These are phyloP conservation scores for Entomophthora muscae DNA, from an alignment of 371 early-diverging fungal species.

Conservation along the genomic window DNA sequence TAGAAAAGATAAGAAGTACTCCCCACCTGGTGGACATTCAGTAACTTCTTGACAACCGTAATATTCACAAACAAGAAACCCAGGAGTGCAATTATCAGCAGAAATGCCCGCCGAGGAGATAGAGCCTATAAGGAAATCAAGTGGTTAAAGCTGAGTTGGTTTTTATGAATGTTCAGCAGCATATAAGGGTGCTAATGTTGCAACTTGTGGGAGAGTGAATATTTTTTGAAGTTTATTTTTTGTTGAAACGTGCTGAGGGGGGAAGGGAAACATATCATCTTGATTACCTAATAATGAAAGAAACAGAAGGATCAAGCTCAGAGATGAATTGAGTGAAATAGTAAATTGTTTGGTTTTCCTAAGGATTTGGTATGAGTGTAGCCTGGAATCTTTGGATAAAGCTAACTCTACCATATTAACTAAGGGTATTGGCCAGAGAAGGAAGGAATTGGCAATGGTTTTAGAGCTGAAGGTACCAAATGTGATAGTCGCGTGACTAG, in stretches of 20 bases:
- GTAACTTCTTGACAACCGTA: not conserved
- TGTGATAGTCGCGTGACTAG: not conserved
- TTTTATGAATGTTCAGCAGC: no score
- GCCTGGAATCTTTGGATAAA: not conserved
- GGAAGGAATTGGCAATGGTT: not conserved
- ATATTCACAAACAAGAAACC: constrained; percentile 3
- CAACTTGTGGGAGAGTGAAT: no score
- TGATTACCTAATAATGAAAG: not conserved
- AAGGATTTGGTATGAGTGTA: not conserved
- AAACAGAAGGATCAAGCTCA: not conserved
- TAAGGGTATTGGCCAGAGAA: not conserved
- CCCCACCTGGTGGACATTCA: not conserved
- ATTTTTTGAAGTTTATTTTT: no score
- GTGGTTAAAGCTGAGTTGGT: not conserved
- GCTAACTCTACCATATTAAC: not conserved
- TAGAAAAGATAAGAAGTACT: not conserved
- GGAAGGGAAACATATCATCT: not conserved
- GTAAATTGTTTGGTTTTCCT: no score
- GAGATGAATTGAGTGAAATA: no score
- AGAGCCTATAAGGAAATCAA: not conserved
- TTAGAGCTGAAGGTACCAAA: not conserved
- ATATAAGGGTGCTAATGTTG: no score
- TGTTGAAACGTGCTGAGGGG: no score
- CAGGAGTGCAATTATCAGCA: not conserved
- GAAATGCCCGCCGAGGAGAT: not conserved